These are phyloP conservation scores for Myriosclerotinia scirpicola DNA, from an alignment of 2,329 filamentous ascomycete species.

Conservation along the genomic window DNA sequence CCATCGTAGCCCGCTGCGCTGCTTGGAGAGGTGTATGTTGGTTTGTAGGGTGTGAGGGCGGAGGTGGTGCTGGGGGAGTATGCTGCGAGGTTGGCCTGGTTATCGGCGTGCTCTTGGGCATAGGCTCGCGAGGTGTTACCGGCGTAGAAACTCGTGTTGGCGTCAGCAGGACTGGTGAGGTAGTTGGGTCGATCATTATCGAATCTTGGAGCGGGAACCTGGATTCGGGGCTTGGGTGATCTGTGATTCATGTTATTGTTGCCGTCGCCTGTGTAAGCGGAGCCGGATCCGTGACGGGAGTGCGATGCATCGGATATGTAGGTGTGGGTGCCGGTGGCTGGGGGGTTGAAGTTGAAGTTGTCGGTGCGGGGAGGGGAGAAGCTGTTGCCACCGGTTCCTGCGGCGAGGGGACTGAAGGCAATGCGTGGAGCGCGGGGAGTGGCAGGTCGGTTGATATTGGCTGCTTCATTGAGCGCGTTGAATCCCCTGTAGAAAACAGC, in stretches of 20 bases:
- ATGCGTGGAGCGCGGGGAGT: no score
- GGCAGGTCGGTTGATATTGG: no score
- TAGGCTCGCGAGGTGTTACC: neutral
- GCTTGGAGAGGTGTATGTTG: accelerated
- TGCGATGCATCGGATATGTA: neutral
- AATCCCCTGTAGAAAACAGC: no score
- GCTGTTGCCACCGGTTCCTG: neutral
- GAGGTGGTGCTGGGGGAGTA: no score
- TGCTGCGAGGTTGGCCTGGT: neutral
- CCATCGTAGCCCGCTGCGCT: neutral
- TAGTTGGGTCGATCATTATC: neutral
- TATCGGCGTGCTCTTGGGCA: neutral
- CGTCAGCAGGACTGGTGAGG: neutral
- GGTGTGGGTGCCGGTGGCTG: neutral
- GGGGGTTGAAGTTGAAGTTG: neutral
- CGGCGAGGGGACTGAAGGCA: neutral
- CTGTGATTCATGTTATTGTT: neutral
- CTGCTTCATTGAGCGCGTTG: no score
- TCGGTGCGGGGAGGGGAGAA: neutral
- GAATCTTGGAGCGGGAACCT: no score
- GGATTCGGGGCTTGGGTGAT: neutral
- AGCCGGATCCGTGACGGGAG: neutral
- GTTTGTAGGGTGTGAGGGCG: neutral
- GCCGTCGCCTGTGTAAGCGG: neutral
- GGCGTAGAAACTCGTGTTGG: neutral